Evolutionary conservation across 176 grass and related monocot genomes (phyloP).

Genomic region (Oryza australiensis): DNA sequence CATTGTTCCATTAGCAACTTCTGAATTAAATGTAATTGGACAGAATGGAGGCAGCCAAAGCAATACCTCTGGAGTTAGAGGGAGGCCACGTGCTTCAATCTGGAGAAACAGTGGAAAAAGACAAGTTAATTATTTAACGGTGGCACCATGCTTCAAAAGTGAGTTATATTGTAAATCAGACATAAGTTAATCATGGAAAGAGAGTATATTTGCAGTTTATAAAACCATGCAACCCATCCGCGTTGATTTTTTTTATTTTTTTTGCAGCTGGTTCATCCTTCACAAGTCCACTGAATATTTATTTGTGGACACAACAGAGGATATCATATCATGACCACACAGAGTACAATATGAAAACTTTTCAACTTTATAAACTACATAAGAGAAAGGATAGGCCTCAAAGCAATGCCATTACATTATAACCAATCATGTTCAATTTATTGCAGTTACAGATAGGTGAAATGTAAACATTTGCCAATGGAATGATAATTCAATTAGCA

Average conservation of each 20-base stretch:
- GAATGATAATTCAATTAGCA: not conserved
- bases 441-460: not conserved
- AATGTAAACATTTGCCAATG: not conserved
- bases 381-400: not conserved
- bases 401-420: not conserved
- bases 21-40: conserved; percentile 84
- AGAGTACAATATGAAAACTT: not conserved
- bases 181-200: not conserved
- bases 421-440: not conserved
- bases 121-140: conserved; percentile 14
- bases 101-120: conserved; percentile 43
- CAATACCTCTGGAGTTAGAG: conserved; percentile 73
- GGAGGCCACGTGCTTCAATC: conserved; percentile 74
- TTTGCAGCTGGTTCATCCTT: not conserved
- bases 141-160: not conserved
- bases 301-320: not conserved
- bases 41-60: conserved; percentile 81
- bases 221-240: not conserved
- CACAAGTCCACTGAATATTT: conserved; percentile 5
- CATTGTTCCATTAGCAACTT: conserved; percentile 53
- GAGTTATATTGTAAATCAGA: conserved; percentile 1
- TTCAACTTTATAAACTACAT: not conserved
- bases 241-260: conserved; percentile 5
- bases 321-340: not conserved
- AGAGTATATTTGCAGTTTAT: conserved; percentile 4